phyloP scores from a whole-genome alignment of 2,329 filamentous ascomycete species.

The Trichoderma oligosporum region DNA sequence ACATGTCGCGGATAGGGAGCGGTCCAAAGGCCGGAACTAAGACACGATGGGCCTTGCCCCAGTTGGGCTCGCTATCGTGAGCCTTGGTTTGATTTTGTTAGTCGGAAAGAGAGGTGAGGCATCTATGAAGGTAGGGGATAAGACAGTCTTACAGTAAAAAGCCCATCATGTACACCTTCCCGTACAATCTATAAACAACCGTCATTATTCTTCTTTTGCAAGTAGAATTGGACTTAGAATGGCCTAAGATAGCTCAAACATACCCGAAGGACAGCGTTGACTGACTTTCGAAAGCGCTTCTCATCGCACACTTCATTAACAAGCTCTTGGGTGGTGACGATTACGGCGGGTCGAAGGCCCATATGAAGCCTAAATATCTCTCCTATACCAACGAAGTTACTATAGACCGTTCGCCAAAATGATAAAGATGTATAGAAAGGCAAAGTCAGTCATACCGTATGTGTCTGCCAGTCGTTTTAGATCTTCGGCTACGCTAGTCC shows the following conservation, averaged over 20 bases:
- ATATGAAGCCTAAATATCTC: constrained; percentile 58
- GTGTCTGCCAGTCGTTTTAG: constrained; percentile 56
- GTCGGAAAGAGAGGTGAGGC: constrained; percentile 19
- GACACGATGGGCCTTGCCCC: constrained; percentile 63
- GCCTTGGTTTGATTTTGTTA: constrained; percentile 34
- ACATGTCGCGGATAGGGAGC: constrained; percentile 64
- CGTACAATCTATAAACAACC: constrained; percentile 45
- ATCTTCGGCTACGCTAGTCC: constrained; percentile 54
- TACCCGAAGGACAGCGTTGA: constrained; percentile 46
- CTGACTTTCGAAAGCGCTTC: constrained; percentile 59
- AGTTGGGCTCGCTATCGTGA: constrained; percentile 51
- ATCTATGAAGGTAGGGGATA: not conserved
- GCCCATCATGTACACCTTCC: constrained; percentile 58
- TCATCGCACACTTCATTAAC: constrained; percentile 64
- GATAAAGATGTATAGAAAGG: not conserved
- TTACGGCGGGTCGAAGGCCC: constrained; percentile 44
- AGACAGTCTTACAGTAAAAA: constrained; percentile 55
- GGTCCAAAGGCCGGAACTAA: constrained; percentile 69
- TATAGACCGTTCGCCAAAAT: not conserved
- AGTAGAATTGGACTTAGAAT: not conserved
- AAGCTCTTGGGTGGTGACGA: constrained; percentile 52
- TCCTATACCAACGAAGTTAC: constrained; percentile 35
- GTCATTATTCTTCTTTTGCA: not conserved
- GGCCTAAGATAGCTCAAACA: constrained; percentile 9
- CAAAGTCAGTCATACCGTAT: constrained; percentile 61